Evolutionary conservation across 441 rosid genomes (phyloP).

Genomic region (Francoa sonchifolia): DNA sequence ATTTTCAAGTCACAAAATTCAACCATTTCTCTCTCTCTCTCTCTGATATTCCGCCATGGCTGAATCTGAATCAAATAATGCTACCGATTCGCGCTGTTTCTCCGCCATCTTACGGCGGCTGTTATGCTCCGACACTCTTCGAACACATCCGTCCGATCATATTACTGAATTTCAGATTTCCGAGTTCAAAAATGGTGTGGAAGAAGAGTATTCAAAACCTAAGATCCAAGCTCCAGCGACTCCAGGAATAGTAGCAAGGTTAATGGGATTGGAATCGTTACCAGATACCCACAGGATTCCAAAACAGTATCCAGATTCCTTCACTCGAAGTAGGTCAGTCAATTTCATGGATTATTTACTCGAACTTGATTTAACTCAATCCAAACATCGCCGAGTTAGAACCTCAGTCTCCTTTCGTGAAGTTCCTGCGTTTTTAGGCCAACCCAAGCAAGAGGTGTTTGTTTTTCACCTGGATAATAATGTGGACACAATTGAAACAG

Average conservation of each 20-base stretch:
- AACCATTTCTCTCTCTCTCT: too few species aligned
- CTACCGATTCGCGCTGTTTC: constrained; percentile 54
- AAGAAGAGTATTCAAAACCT: constrained; percentile 10
- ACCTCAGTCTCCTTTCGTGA: constrained; percentile 79
- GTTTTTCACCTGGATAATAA: constrained; percentile 36
- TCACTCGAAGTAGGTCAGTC: constrained; percentile 64
- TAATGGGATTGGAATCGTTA: constrained; percentile 73
- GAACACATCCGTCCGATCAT: constrained; percentile 60
- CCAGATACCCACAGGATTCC: constrained; percentile 38
- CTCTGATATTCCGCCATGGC: too few species aligned
- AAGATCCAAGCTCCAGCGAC: constrained; percentile 10
- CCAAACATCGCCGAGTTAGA: constrained; percentile 44
- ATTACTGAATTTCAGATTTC: constrained; percentile 17
- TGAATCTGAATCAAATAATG: too few species aligned
- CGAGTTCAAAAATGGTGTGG: constrained; percentile 11
- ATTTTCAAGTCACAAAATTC: too few species aligned
- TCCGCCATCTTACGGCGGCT: constrained; percentile 40
- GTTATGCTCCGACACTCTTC: constrained; percentile 57
- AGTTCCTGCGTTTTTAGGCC: constrained; percentile 20
- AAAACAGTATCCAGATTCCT: constrained; percentile 25
- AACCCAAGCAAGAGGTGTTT: constrained; percentile 28
- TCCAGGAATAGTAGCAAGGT: constrained; percentile 72
- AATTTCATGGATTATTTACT: constrained; percentile 74
- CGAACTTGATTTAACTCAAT: constrained; percentile 23
- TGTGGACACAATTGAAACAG: constrained; percentile 18